Base-by-base conservation (phyloP, 2,329 filamentous ascomycete species). In the Aspergillus sojae region DNA sequence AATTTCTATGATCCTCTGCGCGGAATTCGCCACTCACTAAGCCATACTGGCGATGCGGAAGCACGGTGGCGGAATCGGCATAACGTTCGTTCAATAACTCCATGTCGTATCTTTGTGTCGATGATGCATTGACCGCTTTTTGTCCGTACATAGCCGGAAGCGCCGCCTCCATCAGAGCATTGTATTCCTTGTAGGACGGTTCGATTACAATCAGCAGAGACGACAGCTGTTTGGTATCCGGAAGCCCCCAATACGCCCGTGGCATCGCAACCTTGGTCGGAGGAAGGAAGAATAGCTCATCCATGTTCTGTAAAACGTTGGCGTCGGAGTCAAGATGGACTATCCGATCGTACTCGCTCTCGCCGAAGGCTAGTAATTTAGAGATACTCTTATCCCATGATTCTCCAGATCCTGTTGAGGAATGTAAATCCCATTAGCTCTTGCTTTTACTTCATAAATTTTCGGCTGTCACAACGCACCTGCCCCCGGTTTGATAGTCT, bases 271-370 rank as follows among this genome's bases (percentile, higher is more conserved):
- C 83, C 1, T 84, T 80, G 1, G 84, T 82, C 1, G 79, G 73
- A 0, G 90, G 90, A 1, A 90, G 80, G 32, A 89, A 83, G 77
- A 93, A 93, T 0, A 92, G 82, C 60, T 92, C 89, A 68, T 93
- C 90, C 82, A 92, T 85, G 26, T 82, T 77, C 63, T 88, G 81
- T 4, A 90, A 81, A 3, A 92, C 77, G 1, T 85, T 85, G 26
- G 86, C 81, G 70, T 92, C 89, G 10, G 88, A 89, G 73, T 92
- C 86, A 53, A 88, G 76, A 57, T 84, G 80, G 39, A 88, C 79
- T 26, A 88, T 80, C 45, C 86, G 82, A 23, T 83, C 76, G 72
- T 91, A 91, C 61, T 88, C 81, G 0, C 85, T 86, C 58, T 90
- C 86, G 63, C 88, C 88, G 72, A 91, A 92, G 2, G 88, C 87